Base-by-base conservation (phyloP, 2,329 filamentous ascomycete species). In the Stemphylium lycopersici region DNA sequence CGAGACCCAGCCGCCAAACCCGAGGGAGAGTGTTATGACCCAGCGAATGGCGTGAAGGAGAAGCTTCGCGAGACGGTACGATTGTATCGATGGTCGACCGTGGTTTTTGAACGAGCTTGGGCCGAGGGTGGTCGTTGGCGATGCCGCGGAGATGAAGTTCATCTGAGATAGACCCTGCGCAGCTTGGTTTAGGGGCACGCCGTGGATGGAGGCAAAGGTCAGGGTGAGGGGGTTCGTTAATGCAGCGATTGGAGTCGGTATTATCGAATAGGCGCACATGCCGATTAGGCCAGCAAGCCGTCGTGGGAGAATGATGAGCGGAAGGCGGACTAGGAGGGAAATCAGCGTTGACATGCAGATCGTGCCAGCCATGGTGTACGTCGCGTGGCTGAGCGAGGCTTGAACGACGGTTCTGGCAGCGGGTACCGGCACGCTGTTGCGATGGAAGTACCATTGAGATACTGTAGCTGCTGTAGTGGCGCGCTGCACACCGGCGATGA, bases 391-490 rank as follows among this genome's bases (percentile, higher is more conserved):
- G 39, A 96, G 80, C 12, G 93, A 93, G 6, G 93, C 93, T 57
- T 85, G 81, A 22, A 98, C 91, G 42, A 98, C 89, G 50, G 93
- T 88, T 52, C 84, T 82, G 1, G 91, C 93, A 0, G 90, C 87
- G 2, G 92, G 87, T 7, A 88, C 82, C 4, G 93, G 91, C 10
- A 87, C 84, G 4, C 87, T 87, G 66, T 96, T 90, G 59, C 95
- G 91, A 76, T 98, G 93, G 76, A 98, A 99, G 77, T 99, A 99
- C 95, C 95, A 99, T 76, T 99, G 95, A 36, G 91, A 96, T 20
- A 98, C 93, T 0, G 93, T 96, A 10, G 95, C 95, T 20, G 92
- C 93, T 12, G 93, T 96, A 13, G 93, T 95, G 18, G 91, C 88
- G 54, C 95, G 88, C 74, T 99, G 93, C 18, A 98, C 84, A 15